Conservation (phyloP, 2,329 filamentous ascomycete species). For the Eurotiales sp. region DNA sequence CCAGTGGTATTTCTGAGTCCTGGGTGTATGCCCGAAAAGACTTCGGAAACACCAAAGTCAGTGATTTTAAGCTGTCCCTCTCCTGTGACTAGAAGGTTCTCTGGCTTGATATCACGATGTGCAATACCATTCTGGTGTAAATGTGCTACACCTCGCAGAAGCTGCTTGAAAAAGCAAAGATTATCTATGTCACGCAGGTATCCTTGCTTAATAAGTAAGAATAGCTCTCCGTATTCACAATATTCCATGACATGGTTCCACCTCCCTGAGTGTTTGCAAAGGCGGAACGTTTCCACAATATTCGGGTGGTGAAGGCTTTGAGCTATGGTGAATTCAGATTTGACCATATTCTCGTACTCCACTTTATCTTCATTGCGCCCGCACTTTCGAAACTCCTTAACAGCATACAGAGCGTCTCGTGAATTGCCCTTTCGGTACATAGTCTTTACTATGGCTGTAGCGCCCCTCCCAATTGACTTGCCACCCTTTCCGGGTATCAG, state of each 20-base stretch:
- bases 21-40: conserved; percentile 78
- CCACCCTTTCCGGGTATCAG: conserved; percentile 68
- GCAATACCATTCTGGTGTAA: conserved; percentile 80
- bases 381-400: conserved; percentile 81
- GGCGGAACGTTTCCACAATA: conserved; percentile 72
- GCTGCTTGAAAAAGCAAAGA: conserved; percentile 83
- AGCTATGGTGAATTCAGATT: conserved; percentile 83
- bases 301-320: conserved; percentile 84
- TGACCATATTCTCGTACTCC: conserved; percentile 85
- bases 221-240: conserved; percentile 78
- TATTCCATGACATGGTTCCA: conserved; percentile 96
- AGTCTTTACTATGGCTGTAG: conserved; percentile 75
- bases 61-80: conserved; percentile 85
- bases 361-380: conserved; percentile 64
- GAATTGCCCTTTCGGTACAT: conserved; percentile 68
- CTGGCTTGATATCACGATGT: conserved; percentile 85
- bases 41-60: conserved; percentile 85
- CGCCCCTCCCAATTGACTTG: conserved; percentile 75
- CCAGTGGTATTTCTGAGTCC: conserved; percentile 65
- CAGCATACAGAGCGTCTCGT: conserved; percentile 62
- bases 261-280: conserved; percentile 69
- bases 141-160: conserved; percentile 77
- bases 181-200: conserved; percentile 67
- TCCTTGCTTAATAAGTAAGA: conserved; percentile 66
- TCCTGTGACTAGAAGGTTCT: conserved; percentile 75